Percentiles rank a stretch among this genome's conserved stretches.
phyloP scores from a whole-genome alignment of 192 early-diverging fungal genomes.

The Mortierella alpina region DNA sequence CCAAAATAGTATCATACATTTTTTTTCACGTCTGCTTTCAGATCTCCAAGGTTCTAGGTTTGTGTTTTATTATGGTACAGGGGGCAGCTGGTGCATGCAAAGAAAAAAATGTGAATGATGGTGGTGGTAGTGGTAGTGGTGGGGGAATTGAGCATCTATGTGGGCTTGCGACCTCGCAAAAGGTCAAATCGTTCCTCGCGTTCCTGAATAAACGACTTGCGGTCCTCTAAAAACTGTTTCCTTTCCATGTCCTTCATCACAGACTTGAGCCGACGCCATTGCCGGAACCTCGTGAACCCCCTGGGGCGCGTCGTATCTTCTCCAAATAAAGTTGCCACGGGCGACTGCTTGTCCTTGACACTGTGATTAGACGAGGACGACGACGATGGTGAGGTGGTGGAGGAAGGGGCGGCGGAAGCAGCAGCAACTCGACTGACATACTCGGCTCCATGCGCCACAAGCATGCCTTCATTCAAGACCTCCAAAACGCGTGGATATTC shows the following conservation, averaged over 20 bases:
- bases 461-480: slow-evolving; percentile 38
- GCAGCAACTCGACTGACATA: neutral
- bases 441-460: slow-evolving; percentile 10
- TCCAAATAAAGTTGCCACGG: too few species aligned
- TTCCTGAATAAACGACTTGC: slow-evolving; percentile 9
- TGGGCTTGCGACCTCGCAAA: slow-evolving; percentile 24
- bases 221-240: slow-evolving; percentile 30
- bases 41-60: too few species aligned
- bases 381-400: neutral
- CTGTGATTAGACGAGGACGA: neutral
- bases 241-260: slow-evolving; percentile 49
- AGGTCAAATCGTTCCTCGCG: slow-evolving; percentile 21
- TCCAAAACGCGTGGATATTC: slow-evolving; percentile 30
- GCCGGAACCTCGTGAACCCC: slow-evolving; percentile 14
- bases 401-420: neutral
- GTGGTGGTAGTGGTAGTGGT: neutral
- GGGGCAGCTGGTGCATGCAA: neutral
- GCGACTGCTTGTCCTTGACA: neutral
- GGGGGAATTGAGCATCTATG: slow-evolving; percentile 1
- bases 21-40: too few species aligned
- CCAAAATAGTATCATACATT: too few species aligned
- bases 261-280: slow-evolving; percentile 41
- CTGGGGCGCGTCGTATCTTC: too few species aligned
- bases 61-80: slow-evolving; percentile 7
- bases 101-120: slow-evolving; percentile 5